Evolutionary conservation across 192 early-diverging fungal genomes (phyloP), one percentile per base, ranked within the genome.

Genomic region (Backusella circina): DNA sequence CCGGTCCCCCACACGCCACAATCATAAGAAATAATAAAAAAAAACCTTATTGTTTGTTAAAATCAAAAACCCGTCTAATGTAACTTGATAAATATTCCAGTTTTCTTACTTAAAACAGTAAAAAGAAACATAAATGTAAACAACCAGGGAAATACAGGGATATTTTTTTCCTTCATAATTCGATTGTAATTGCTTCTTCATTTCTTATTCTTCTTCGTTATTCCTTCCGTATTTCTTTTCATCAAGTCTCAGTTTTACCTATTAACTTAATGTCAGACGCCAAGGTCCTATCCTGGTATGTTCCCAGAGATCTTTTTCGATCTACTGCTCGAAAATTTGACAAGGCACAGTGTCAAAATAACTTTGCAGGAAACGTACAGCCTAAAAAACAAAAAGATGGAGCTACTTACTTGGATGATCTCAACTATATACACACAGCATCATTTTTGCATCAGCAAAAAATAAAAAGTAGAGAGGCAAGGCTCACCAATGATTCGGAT

Each of bases 141-240:
- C 54, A 61, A 61, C 54, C 54, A 61, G 54, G 54, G 54, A 61
- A 61, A 61, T 61, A 61, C 54, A 61, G 54, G 54, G 44, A 61
- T 61, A 61, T 28, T 61, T 57, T 57, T 57, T 10, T 57, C 51
- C 23, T 57, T 57, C 51, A 41, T 15, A 0, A 41, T 15, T 15
- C 16, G 39, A 41, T 15, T 41, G n/a, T 41, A 1, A 41, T 41
- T 13, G 16, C 13, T 61, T 61, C 23, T 61, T 28, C 21, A 15
- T 12, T 15, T 44, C 10, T 44, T 61, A 2, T 28, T 61, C 10
- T 26, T 61, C 10, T 61, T 28, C 8, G 5, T 2, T 28, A 9
- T 28, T 61, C 21, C 7, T 57, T 57, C 12, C 8, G 10, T 61
- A 61, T 61, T 13, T 28, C 54, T 15, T 26, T 26, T 26, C 39